Percentiles rank a stretch among this genome's conserved stretches.
Evolutionary conservation across 257 asterid species (phyloP).

Genomic region (Solanum acaule): DNA sequence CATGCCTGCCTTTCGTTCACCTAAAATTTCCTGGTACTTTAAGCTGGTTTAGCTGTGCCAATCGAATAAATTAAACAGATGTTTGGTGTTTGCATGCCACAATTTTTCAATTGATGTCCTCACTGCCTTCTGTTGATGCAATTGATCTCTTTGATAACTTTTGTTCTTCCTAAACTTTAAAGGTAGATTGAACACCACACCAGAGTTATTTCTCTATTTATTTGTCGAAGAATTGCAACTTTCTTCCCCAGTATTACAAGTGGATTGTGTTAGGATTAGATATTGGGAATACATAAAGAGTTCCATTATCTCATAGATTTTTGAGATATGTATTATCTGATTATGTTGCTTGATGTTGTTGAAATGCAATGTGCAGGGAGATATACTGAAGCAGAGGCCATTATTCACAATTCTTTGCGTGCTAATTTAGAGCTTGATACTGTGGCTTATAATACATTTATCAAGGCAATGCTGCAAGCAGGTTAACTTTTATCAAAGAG

Average conservation of each 20-base stretch:
- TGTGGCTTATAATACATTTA: slow-evolving; percentile 87
- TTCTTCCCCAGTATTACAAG: background rate
- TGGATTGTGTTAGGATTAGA: background rate
- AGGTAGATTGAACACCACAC: background rate
- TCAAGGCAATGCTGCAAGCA: slow-evolving; percentile 81
- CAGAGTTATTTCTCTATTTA: background rate
- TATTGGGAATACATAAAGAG: background rate
- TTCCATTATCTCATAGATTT: background rate
- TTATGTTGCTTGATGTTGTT: background rate
- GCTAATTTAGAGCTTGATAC: slow-evolving; percentile 73
- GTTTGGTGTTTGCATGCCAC: background rate
- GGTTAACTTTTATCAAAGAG: slow-evolving; percentile 27
- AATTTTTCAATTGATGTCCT: background rate
- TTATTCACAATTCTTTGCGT: slow-evolving; percentile 40
- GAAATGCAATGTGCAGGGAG: slow-evolving; percentile 41
- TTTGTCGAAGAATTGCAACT: background rate
- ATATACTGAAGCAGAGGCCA: slow-evolving; percentile 48
- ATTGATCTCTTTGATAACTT: background rate
- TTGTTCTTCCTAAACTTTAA: background rate
- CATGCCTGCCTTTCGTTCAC: background rate
- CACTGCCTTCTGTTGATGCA: background rate
- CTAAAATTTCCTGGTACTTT: background rate
- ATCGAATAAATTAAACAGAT: background rate
- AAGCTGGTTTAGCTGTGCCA: background rate
- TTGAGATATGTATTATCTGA: background rate